These are phyloP conservation scores for Berkeleyomyces basicola DNA, from an alignment of 2,329 filamentous ascomycete species.

Conservation along the genomic window DNA sequence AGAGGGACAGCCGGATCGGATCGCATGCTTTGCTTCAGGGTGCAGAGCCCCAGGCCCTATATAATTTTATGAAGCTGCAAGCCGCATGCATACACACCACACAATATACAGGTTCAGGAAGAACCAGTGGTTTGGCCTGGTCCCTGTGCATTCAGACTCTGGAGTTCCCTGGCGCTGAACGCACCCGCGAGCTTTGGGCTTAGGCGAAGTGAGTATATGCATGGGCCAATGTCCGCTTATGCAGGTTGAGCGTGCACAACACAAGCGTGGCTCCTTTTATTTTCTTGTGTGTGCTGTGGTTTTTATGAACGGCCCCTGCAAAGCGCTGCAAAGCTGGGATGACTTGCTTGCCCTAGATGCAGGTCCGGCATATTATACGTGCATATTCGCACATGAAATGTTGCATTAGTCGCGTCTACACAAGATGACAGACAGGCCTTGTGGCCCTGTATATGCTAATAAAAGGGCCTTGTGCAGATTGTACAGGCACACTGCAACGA, in stretches of 20 bases:
- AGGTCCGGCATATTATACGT: conserved; percentile 2
- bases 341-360: background rate
- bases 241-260: conserved; percentile 1
- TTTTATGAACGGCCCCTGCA: background rate
- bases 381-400: background rate
- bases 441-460: background rate
- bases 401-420: background rate
- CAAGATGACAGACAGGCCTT: background rate
- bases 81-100: background rate
- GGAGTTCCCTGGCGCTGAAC: background rate
- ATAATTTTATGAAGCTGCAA: background rate
- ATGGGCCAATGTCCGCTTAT: conserved; percentile 4
- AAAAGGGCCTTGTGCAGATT: background rate
- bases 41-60: too few species aligned
- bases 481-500: background rate
- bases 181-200: background rate
- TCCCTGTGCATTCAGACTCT: background rate
- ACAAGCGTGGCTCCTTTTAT: background rate
- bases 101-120: background rate
- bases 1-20: too few species aligned
- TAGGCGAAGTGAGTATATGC: conserved; percentile 7
- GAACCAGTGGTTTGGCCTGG: background rate
- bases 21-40: background rate
- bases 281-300: background rate
- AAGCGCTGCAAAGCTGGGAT: background rate